phyloP scores from a whole-genome alignment of 805 yeast genomes.

The Monosporozyma aquatica region DNA sequence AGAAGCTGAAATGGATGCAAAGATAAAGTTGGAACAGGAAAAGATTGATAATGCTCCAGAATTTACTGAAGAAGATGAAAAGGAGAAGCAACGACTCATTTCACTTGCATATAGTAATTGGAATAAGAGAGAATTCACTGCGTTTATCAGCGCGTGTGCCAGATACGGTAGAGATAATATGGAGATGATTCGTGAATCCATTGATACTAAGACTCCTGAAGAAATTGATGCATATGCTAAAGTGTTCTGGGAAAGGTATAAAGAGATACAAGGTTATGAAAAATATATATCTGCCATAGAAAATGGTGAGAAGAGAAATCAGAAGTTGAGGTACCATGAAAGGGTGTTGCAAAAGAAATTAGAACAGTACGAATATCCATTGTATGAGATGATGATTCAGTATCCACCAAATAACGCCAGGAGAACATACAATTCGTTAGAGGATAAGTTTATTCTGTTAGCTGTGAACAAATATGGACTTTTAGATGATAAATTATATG shows the following conservation, averaged over 20 bases:
- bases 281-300: slow-evolving; percentile 66
- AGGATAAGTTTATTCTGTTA: slow-evolving; percentile 57
- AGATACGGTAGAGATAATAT: slow-evolving; percentile 51
- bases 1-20: slow-evolving; percentile 10
- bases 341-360: slow-evolving; percentile 45
- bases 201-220: slow-evolving; percentile 47
- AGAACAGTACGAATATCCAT: slow-evolving; percentile 45
- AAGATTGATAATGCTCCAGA: slow-evolving; percentile 48
- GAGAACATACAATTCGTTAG: slow-evolving; percentile 56
- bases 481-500: slow-evolving; percentile 48
- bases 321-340: slow-evolving; percentile 47
- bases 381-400: slow-evolving; percentile 53
- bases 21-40: slow-evolving; percentile 39
- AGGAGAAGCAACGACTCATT: slow-evolving; percentile 43
- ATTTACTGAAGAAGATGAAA: slow-evolving; percentile 54
- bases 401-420: slow-evolving; percentile 82
- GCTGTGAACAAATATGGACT: slow-evolving; percentile 60
- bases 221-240: slow-evolving; percentile 53
- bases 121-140: slow-evolving; percentile 68
- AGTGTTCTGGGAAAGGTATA: slow-evolving; percentile 55
- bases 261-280: slow-evolving; percentile 59
- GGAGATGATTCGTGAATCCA: slow-evolving; percentile 41
- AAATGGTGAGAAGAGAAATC: slow-evolving; percentile 58
- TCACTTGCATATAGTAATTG: slow-evolving; percentile 54
- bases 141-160: slow-evolving; percentile 60